Evolutionary conservation across 2,329 filamentous ascomycete species (phyloP), one percentile per base, ranked within the genome.

Genomic region (Trichoderma afroharzianum): DNA sequence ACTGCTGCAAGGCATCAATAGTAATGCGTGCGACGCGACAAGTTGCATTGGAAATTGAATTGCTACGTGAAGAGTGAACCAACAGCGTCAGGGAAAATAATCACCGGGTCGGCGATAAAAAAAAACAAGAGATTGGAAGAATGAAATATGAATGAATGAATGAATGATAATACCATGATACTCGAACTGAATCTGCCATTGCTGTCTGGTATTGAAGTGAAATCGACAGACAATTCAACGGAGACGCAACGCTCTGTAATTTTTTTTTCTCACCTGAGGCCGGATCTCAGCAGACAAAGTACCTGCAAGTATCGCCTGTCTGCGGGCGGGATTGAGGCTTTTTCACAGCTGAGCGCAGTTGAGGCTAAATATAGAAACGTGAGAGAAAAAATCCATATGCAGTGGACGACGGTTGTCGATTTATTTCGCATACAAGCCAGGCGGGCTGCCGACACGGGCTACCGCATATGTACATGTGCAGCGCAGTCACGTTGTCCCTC

Each of bases 371-470:
- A 50, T 64, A 64, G 62, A 64, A 24, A 53, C 14, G n/a, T 12
- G 47, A 53, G 62, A 64, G 62, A 33, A 53, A 14, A 53, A 50
- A 50, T 6, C 8, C 43, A 39, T 50, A 12, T 53, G 47, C 47
- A 53, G 47, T 24, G 47, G 47, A 24, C n/a, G 47, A 53, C n/a
- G 47, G 24, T 53, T 21, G 5, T 24, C n/a, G 11, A 24, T 53
- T 24, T 24, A 24, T 53, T 24, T 53, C 47, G 47, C 47, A 53
- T 24, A 50, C 43, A 50, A 50, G 43, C 43, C 43, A 50, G n/a
- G n/a, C 47, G 55, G 50, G 50, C 47, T 39, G 63, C 63, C 47
- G 63, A 67, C 36, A 67, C 63, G 30, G 50, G 63, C 47, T 67
- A 67, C 63, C 28, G 47, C 63, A 67, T 55, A 6, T 26, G 63